Conservation (phyloP, 495 filamentous ascomycete genomes). For the Diplogelasinospora grovesii region DNA sequence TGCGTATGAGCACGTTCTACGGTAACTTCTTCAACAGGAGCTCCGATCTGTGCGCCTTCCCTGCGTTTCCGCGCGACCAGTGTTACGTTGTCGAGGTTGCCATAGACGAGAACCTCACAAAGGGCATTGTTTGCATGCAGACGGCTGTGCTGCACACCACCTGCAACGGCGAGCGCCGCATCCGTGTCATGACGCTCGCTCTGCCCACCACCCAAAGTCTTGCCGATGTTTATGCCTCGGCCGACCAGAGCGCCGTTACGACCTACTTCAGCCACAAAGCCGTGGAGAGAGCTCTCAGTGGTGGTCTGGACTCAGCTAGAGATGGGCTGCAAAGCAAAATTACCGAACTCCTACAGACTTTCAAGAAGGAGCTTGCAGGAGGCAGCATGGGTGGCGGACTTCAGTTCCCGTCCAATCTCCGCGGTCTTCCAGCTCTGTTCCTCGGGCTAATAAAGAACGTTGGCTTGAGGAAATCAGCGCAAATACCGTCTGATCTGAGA, state of each 20-base stretch:
- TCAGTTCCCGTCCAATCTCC: conserved; percentile 88
- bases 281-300: conserved; percentile 79
- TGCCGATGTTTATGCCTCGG: conserved; percentile 88
- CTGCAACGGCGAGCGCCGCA: conserved; percentile 92
- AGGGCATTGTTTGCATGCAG: conserved; percentile 90
- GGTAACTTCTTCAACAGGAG: conserved; percentile 99
- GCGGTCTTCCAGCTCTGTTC: conserved; percentile 84
- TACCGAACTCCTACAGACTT: conserved; percentile 88
- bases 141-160: conserved; percentile 96
- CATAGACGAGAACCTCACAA: conserved; percentile 90
- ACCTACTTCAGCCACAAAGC: conserved; percentile 97
- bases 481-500: conserved; percentile 92
- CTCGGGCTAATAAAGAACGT: conserved; percentile 93
- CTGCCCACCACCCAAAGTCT: conserved; percentile 87
- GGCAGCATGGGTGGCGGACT: conserved; percentile 91
- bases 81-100: conserved; percentile 98
- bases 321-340: conserved; percentile 86
- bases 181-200: conserved; percentile 88
- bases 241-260: conserved; percentile 87
- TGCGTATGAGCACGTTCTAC: conserved; percentile 97
- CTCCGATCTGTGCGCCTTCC: conserved; percentile 95
- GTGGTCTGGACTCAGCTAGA: conserved; percentile 81
- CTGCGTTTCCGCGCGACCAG: conserved; percentile 94
- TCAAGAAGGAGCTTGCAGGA: conserved; percentile 92
- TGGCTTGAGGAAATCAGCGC: conserved; percentile 86